A percentile compares a stretch with the other conserved stretches of the same genome.
These are phyloP conservation scores for Auriscalpium vulgare DNA, from an alignment of 768 basidiomycete species.

Conservation along the genomic window DNA sequence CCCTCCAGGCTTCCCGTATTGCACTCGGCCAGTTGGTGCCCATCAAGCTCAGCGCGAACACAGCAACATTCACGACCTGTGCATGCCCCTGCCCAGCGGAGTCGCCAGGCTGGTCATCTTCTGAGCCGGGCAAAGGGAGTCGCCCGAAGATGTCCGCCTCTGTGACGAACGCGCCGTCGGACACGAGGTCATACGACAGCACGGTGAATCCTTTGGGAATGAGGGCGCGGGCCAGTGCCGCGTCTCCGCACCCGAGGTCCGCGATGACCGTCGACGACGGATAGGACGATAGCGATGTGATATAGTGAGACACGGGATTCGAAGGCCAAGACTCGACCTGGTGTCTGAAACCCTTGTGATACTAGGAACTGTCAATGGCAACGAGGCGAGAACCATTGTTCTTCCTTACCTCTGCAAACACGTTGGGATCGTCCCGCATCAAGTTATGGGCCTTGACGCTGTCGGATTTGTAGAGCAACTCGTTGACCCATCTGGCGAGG, in stretches of 20 bases:
- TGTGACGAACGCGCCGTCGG: slow-evolving; percentile 65
- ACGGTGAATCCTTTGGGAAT: slow-evolving; percentile 60
- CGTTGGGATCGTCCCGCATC: slow-evolving; percentile 76
- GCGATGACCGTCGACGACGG: slow-evolving; percentile 68
- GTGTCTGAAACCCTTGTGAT: slow-evolving; percentile 85
- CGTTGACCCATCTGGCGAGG: slow-evolving; percentile 73
- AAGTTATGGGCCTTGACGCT: slow-evolving; percentile 67
- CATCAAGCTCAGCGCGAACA: slow-evolving; percentile 96
- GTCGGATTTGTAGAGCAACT: slow-evolving; percentile 82
- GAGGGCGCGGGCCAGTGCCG: slow-evolving; percentile 71
- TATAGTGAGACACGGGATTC: slow-evolving; percentile 85
- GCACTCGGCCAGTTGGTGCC: slow-evolving; percentile 93
- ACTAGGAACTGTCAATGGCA: slow-evolving; percentile 39
- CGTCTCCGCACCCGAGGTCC: slow-evolving; percentile 95
- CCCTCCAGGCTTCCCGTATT: slow-evolving; percentile 82
- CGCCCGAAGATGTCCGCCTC: slow-evolving; percentile 83
- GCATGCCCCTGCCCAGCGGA: slow-evolving; percentile 44
- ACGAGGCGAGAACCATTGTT: neutral
- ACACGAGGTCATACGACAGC: slow-evolving; percentile 75
- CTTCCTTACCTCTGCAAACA: slow-evolving; percentile 70
- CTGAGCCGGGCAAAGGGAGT: slow-evolving; percentile 82
- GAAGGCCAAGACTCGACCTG: slow-evolving; percentile 92
- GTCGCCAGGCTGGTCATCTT: slow-evolving; percentile 28
- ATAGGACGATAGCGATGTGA: slow-evolving; percentile 53
- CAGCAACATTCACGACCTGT: slow-evolving; percentile 82